phyloP scores from a whole-genome alignment of 306 rosid genomes.

The Casuarina equisetifolia region DNA sequence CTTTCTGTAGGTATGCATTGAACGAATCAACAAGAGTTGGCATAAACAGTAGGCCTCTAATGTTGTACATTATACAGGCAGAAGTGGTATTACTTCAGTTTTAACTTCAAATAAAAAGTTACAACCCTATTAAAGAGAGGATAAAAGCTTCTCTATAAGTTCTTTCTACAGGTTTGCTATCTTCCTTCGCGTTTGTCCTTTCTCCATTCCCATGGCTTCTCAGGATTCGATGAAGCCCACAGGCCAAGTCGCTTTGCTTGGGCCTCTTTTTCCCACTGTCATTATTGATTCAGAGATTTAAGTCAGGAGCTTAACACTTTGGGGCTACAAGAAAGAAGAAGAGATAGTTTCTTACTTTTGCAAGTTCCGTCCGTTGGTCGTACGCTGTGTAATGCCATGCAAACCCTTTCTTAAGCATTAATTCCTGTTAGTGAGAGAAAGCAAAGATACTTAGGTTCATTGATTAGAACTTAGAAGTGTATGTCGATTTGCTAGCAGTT shows the following conservation, averaged over 20 bases:
- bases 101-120: background rate
- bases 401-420: slow-evolving; percentile 81
- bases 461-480: background rate
- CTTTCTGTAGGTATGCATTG: too few species aligned
- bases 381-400: slow-evolving; percentile 93
- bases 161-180: background rate
- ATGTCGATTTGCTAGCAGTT: too few species aligned
- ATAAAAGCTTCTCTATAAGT: background rate
- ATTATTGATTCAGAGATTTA: slow-evolving; percentile 10
- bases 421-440: slow-evolving; percentile 50
- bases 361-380: slow-evolving; percentile 69
- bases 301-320: background rate
- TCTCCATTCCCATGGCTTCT: slow-evolving; percentile 98
- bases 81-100: too few species aligned
- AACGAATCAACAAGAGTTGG: too few species aligned
- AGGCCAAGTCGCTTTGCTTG: slow-evolving; percentile 65
- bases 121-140: background rate
- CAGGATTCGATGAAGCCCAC: slow-evolving; percentile 87
- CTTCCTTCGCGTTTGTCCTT: slow-evolving; percentile 47
- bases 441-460: slow-evolving; percentile 9
- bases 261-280: slow-evolving; percentile 80
- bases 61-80: background rate
- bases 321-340: background rate
- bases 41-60: background rate
- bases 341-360: slow-evolving; percentile 41